Conservation (phyloP, 1,284 basidiomycete species). For the Grifola frondosa region DNA sequence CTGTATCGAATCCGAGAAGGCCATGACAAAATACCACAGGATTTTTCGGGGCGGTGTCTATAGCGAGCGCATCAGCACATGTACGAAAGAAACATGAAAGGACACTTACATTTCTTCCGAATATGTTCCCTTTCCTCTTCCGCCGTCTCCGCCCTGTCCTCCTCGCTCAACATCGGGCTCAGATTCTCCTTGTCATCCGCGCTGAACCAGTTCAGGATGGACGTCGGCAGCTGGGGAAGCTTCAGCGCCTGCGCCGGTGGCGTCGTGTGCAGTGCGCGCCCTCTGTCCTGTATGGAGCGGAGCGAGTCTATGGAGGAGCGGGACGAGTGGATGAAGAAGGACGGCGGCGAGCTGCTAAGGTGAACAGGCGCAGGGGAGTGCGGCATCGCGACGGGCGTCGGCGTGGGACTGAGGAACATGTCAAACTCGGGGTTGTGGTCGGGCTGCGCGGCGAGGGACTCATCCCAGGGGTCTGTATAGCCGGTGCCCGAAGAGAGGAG, state of each 20-base stretch:
- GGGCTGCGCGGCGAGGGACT: slow-evolving; percentile 20
- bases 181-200: slow-evolving; percentile 43
- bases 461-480: slow-evolving; percentile 35
- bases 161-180: slow-evolving; percentile 51
- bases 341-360: slow-evolving; percentile 25
- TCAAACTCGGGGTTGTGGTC: slow-evolving; percentile 26
- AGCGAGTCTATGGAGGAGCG: slow-evolving; percentile 64
- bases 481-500: slow-evolving; percentile 7
- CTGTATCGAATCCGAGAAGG: slow-evolving; percentile 83
- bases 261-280: slow-evolving; percentile 30
- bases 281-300: slow-evolving; percentile 51
- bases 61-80: slow-evolving; percentile 6
- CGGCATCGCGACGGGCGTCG: slow-evolving; percentile 26
- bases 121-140: slow-evolving; percentile 55
- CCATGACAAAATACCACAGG: slow-evolving; percentile 95
- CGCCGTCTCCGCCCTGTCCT: slow-evolving; percentile 54
- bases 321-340: slow-evolving; percentile 36
- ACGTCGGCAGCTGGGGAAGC: slow-evolving; percentile 22
- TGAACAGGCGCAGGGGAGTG: slow-evolving; percentile 28
- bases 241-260: slow-evolving; percentile 25
- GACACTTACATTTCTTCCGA: slow-evolving; percentile 66
- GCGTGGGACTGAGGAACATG: slow-evolving; percentile 31
- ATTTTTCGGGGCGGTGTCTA: slow-evolving; percentile 74
- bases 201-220: slow-evolving; percentile 55
- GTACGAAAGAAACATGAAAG: background rate